Evolutionary conservation across 352 stramenopile species (phyloP), one percentile per base, ranked within the genome.

Genomic region (Phytopythium oedochilum): DNA sequence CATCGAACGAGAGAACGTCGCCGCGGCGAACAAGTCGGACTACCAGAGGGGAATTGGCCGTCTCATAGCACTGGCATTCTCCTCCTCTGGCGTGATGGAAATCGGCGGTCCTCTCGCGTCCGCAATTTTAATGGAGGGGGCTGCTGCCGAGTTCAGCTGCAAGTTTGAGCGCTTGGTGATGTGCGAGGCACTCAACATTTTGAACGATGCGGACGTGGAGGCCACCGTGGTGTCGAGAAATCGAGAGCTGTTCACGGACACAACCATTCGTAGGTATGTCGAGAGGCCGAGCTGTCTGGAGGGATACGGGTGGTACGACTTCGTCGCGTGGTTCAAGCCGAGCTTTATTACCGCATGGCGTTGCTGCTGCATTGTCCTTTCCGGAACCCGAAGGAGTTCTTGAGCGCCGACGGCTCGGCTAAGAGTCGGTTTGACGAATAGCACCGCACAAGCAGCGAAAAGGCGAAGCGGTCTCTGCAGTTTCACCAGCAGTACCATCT

Each of bases 71-170:
- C 46, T 71, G 0, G 59, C 59, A 4, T 67, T 55, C 43, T 31
- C 63, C 1, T 46, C 59, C 10, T 67, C 59, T 2, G 57, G 47
- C 8, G 55, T 57, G 1, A 71, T 71, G 63, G 63, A 64, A 28
- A 53, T 71, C 2, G 63, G 63, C 14, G 63, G 63, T 0, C 63
- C 63, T 31, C 38, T 71, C 1, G 63, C 57, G 9, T 63, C 59
- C 1, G 47, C 55, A 5, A 71, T 63, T 14, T 10, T 66, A 2
- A 29, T 58, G 2, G 55, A 60, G 43, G 59, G 44, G 10, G 55
- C 49, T 39, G 52, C 59, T 2, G 59, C 54, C 0, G 59, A 28
- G 3, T 67, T 71, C 23, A 55, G 59, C n/a, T 71, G 59, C 45
- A 18, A 43, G 10, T 67, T 72, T 28, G 48, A 68, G 31, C 31